These are phyloP conservation scores for Tolypocladium cylindrosporum DNA, from an alignment of 2,329 filamentous ascomycete genomes.

Conservation along the genomic window DNA sequence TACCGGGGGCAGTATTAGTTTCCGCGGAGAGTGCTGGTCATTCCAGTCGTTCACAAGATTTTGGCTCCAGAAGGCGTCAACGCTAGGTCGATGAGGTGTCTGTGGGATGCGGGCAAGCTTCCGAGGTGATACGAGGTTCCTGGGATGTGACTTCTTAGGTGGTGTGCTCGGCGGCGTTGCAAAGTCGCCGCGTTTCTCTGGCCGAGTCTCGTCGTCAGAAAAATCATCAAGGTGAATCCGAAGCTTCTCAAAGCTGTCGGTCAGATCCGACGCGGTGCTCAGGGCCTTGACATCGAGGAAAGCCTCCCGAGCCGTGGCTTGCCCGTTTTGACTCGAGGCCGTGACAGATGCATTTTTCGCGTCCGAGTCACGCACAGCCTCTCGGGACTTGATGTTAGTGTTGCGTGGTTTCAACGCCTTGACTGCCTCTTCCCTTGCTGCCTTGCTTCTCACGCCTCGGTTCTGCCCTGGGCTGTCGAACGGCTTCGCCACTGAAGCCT, in stretches of 20 bases:
- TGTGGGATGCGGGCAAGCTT: conserved; percentile 34
- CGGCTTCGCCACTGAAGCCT: neutral
- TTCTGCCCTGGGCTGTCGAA: neutral
- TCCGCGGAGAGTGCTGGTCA: conserved; percentile 46
- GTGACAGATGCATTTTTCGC: neutral
- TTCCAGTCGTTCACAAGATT: conserved; percentile 54
- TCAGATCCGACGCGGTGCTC: neutral
- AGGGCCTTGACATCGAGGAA: neutral
- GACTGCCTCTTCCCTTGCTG: neutral
- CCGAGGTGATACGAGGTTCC: conserved; percentile 17
- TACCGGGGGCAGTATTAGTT: conserved; percentile 20
- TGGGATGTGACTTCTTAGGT: conserved; percentile 10
- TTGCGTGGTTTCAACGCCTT: neutral
- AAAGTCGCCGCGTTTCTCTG: conserved; percentile 4
- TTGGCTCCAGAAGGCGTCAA: conserved; percentile 51
- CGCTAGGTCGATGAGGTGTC: conserved; percentile 41
- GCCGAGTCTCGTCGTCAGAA: neutral
- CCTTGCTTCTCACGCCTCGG: neutral
- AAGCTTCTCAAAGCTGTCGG: neutral
- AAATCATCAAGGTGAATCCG: neutral
- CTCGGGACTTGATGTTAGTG: neutral
- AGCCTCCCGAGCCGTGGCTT: neutral
- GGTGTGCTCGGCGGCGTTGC: conserved; percentile 7
- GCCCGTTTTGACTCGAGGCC: neutral
- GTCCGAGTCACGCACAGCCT: neutral